Conservation (phyloP, 306 rosid genomes). For the Dryas alaskensis region DNA sequence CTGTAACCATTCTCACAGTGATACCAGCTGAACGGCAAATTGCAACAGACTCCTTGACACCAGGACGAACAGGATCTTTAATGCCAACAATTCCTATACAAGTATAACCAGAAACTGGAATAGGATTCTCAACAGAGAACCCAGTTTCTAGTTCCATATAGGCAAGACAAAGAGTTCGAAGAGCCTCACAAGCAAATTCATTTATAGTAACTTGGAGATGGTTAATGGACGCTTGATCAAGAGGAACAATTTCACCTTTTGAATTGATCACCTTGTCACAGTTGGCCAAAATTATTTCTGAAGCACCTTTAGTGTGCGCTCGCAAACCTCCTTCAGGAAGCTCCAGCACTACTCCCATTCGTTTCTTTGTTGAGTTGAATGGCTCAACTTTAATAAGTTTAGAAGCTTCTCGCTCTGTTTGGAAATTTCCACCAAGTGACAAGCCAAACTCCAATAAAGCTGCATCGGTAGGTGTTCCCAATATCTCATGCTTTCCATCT, state of each 20-base stretch:
- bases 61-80: slow-evolving; percentile 97
- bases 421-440: slow-evolving; percentile 79
- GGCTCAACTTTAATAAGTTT: slow-evolving; percentile 86
- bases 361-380: slow-evolving; percentile 82
- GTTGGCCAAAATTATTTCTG: slow-evolving; percentile 77
- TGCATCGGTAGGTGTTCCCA: slow-evolving; percentile 88
- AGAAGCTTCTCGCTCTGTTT: slow-evolving; percentile 58
- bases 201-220: slow-evolving; percentile 58
- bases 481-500: slow-evolving; percentile 63
- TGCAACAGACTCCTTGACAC: slow-evolving; percentile 95
- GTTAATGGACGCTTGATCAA: slow-evolving; percentile 60
- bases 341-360: slow-evolving; percentile 81
- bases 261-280: slow-evolving; percentile 82
- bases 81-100: slow-evolving; percentile 90
- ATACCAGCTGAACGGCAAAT: slow-evolving; percentile 90
- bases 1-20: slow-evolving; percentile 92
- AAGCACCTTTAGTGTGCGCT: slow-evolving; percentile 94
- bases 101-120: slow-evolving; percentile 79
- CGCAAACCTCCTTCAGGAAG: slow-evolving; percentile 72
- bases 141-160: slow-evolving; percentile 69
- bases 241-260: slow-evolving; percentile 71
- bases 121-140: slow-evolving; percentile 56
- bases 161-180: slow-evolving; percentile 91
- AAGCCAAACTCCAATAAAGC: slow-evolving; percentile 82
- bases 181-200: slow-evolving; percentile 87